These are phyloP conservation scores for Candida albicans DNA, from an alignment of 1,139 yeast species.

Conservation along the genomic window DNA sequence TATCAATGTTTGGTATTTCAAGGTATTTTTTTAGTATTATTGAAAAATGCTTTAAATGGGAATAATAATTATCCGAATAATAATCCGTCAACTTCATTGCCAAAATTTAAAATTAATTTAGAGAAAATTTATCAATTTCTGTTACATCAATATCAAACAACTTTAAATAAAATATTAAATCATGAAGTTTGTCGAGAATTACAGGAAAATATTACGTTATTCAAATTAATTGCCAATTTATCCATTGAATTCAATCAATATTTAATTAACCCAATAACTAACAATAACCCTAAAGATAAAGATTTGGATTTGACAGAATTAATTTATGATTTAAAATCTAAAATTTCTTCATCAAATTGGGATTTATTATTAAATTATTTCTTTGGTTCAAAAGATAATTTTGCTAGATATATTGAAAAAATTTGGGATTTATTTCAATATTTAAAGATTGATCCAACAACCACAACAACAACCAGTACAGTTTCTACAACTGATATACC, in stretches of 20 bases:
- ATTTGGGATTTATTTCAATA: slow-evolving; percentile 30
- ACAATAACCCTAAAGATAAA: too few species aligned
- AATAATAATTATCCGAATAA: neutral
- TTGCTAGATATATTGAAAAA: slow-evolving; percentile 26
- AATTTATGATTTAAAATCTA: slow-evolving; percentile 10
- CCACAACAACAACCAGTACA: neutral
- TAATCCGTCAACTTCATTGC: too few species aligned
- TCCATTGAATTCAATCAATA: slow-evolving; percentile 13
- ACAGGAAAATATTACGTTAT: slow-evolving; percentile 3
- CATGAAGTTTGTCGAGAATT: slow-evolving; percentile 2
- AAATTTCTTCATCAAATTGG: slow-evolving; percentile 14
- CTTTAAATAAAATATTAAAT: slow-evolving; percentile 9
- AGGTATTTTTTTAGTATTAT: slow-evolving; percentile 25
- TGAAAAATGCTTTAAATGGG: slow-evolving; percentile 15
- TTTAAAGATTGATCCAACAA: slow-evolving; percentile 15
- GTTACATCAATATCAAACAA: slow-evolving; percentile 10
- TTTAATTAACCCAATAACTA: slow-evolving; percentile 4
- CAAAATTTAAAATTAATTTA: slow-evolving; percentile 9
- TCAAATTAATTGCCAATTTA: slow-evolving; percentile 11
- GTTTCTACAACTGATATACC: slow-evolving; percentile 7
- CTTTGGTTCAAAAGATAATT: slow-evolving; percentile 34
- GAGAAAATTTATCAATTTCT: slow-evolving; percentile 8
- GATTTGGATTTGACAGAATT: slow-evolving; percentile 12
- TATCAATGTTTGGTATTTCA: slow-evolving; percentile 24
- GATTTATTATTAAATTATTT: slow-evolving; percentile 22